Base-by-base conservation (phyloP, 164 flowering plant genomes). In the Annona cherimola region DNA sequence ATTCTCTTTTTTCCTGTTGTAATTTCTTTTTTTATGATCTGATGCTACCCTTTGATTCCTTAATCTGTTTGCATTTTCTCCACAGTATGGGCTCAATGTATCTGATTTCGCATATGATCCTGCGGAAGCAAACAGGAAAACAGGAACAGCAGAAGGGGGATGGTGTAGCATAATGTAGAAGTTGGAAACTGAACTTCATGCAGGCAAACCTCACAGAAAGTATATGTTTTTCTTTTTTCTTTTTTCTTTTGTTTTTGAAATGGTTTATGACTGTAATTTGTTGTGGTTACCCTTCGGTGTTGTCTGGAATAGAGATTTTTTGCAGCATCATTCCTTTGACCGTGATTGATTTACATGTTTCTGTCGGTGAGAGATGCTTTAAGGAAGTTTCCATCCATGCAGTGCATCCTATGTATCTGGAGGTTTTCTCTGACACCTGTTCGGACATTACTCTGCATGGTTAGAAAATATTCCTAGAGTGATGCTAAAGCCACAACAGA, bases 51-150 rank as follows among this genome's bases (percentile, higher is more conserved):
- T 9, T 45, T 26, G n/a, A 18, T 11, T 68, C 35, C 42, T 46
- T 50, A 8, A 20, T 68, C 45, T 5, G 42, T 8, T 50, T 26
- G 57, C 26, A 14, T 42, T 63, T 8, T 41, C 5, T 50, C 4
- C 26, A 8, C 89, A 90, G 97, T 92, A 92, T 70, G 92, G 96
- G 66, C 89, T 92, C 50, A 90, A 92, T 71, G 89, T 92, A 9
- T 82, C 94, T 1, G 92, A 89, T 84, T 92, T 92, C 74, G 86
- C 97, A 4, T 92, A 92, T 87, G 88, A 88, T 73, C 97, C 96
- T 5, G 67, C 84, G 0, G 94, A 89, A 64, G 59, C 93, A 12
- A 77, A 78, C 82, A 82, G 96, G 77, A 95, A 78, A 78, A 77
- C 70, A n/a, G 45, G 85, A 20, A 54, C 83, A 54, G 92, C 83